Evolutionary conservation across 306 rosid species (phyloP), one percentile per base, ranked within the genome.

Genomic region (Cotoneaster glaucophyllus): DNA sequence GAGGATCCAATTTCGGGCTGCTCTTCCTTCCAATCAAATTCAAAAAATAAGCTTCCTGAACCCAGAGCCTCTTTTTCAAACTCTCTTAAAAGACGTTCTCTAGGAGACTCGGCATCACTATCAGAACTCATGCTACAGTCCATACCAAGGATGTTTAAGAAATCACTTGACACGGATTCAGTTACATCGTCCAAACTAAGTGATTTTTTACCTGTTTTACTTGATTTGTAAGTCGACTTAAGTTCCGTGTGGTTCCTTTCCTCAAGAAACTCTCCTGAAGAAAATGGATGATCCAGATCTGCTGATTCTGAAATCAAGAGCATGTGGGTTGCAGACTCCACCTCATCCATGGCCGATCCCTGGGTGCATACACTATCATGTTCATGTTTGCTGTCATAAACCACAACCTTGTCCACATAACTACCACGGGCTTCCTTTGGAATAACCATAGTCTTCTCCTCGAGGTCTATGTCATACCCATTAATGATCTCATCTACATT

Each of bases 31-130:
- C 81, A 74, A 65, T 82, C 79, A 67, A 82, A 84, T 82, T 82
- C 69, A 12, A 87, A 75, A 76, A 77, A 5, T 26, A 74, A 53
- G 77, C 83, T 65, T 62, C 88, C 86, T 1, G 85, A 90, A 81
- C 77, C 71, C 70, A 84, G 73, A 64, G 86, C 77, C 74, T 93
- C 97, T 4, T 83, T 75, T 83, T 90, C 97, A 82, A 90, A 90
- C 82, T 87, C 84, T 72, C 90, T 87, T 76, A 87, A 84, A 73
- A 93, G 96, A 70, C 67, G 77, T 84, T 87, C 97, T 79, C 94
- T 82, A 67, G 97, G 97, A 79, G 97, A 93, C 48, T 74, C 82
- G 4, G 89, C 83, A 68, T 90, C 90, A 75, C 82, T 64, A 24
- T 78, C 81, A 48, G 83, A 83, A 80, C 83, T 70, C 72, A 71